Evolutionary conservation across 176 grass and related monocot genomes (phyloP).

Genomic region (Pharus latifolius): DNA sequence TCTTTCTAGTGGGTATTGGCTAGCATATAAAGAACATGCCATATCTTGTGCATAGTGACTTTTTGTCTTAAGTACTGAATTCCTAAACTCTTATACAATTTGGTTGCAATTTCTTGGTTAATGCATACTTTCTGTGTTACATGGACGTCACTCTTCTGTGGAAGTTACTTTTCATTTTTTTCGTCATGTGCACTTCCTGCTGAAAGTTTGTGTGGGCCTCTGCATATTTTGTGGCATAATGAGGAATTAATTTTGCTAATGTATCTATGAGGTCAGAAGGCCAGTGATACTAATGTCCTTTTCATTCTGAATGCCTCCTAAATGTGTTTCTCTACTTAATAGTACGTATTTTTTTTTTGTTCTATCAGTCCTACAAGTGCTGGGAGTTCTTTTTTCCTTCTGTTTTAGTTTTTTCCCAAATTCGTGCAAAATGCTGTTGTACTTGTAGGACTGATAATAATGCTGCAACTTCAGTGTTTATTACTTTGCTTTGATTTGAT

Average conservation of each 20-base stretch:
- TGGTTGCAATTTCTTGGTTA: not conserved
- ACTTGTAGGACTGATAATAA: not conserved
- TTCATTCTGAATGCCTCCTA: constrained; percentile 56
- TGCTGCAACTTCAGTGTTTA: too few relatives aligned
- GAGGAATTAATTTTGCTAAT: constrained; percentile 41
- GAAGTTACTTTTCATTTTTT: too few relatives aligned
- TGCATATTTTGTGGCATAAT: constrained; percentile 12
- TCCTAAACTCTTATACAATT: not conserved
- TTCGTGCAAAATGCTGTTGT: not conserved
- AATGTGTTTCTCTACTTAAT: not conserved
- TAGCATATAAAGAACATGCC: too few relatives aligned
- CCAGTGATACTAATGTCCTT: constrained; percentile 41
- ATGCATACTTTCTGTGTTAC: not conserved
- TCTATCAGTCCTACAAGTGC: too few relatives aligned
- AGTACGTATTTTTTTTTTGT: not conserved
- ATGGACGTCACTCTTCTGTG: not conserved
- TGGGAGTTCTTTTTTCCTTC: not conserved
- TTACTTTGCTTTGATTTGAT: too few relatives aligned
- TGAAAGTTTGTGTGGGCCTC: not conserved
- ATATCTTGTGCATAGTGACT: not conserved
- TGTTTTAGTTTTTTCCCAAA: too few relatives aligned
- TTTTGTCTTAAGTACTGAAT: not conserved
- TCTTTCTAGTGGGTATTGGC: too few relatives aligned
- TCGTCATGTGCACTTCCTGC: not conserved
- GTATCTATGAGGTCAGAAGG: constrained; percentile 32